phyloP scores from a whole-genome alignment of 2,329 filamentous ascomycete species.

The Thielaviopsis cerberus region DNA sequence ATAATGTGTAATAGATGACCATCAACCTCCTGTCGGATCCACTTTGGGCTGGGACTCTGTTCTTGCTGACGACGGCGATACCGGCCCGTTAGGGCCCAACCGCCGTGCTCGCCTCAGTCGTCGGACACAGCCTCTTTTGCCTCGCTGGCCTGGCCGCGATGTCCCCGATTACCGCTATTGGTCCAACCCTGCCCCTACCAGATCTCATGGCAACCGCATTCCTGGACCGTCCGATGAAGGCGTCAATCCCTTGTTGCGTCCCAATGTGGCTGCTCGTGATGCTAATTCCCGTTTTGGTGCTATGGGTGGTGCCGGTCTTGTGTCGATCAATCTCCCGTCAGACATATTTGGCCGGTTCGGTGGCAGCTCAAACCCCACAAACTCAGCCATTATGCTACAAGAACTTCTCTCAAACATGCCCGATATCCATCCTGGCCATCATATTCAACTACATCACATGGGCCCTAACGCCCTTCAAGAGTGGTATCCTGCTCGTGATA shows the following conservation, averaged over 20 bases:
- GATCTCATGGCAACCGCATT: slow-evolving; percentile 15
- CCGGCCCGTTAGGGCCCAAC: slow-evolving; percentile 19
- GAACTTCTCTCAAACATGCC: slow-evolving; percentile 38
- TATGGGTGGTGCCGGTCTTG: slow-evolving; percentile 14
- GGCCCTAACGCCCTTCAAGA: slow-evolving; percentile 32
- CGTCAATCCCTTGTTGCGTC: slow-evolving; percentile 68
- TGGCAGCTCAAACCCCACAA: slow-evolving; percentile 20
- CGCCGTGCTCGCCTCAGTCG: slow-evolving; percentile 20
- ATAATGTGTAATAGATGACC: slow-evolving; percentile 15
- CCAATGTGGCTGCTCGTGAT: slow-evolving; percentile 29
- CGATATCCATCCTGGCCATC: slow-evolving; percentile 26
- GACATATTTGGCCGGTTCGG: slow-evolving; percentile 21
- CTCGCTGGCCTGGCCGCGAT: slow-evolving; percentile 6
- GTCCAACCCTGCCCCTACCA: not conserved
- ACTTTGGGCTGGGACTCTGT: slow-evolving; percentile 37
- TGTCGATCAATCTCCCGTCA: slow-evolving; percentile 33
- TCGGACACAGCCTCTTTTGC: not conserved
- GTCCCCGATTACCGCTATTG: slow-evolving; percentile 1
- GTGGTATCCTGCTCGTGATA: slow-evolving; percentile 22
- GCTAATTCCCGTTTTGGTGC: slow-evolving; percentile 29
- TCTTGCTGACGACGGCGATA: slow-evolving; percentile 14
- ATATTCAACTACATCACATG: slow-evolving; percentile 44
- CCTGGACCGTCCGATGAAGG: slow-evolving; percentile 53
- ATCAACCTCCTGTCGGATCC: slow-evolving; percentile 26
- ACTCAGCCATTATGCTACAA: slow-evolving; percentile 35